Conservation (phyloP, 345 rosid genomes). For the Eucalyptus viminalis region DNA sequence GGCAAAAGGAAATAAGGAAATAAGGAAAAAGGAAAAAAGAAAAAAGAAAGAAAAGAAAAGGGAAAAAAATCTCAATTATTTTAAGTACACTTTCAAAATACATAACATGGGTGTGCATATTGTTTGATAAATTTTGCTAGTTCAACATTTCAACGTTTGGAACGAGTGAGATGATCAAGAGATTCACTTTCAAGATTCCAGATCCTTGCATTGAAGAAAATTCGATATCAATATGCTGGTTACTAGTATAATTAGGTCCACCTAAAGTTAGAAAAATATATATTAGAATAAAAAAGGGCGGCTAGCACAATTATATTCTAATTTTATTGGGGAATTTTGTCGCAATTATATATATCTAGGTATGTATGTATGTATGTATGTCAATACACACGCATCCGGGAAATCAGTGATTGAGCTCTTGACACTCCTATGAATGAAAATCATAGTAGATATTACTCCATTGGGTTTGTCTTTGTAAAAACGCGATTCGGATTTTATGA, state of each 20-base stretch:
- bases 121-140: background rate
- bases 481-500: background rate
- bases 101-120: background rate
- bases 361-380: too few relatives aligned
- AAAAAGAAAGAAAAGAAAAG: too few relatives aligned
- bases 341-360: too few relatives aligned
- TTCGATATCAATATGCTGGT: background rate
- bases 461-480: background rate
- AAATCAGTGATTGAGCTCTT: background rate
- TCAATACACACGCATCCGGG: too few relatives aligned
- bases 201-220: background rate
- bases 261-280: background rate
- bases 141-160: background rate
- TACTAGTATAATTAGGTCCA: background rate
- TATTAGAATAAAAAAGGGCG: too few relatives aligned
- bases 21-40: too few relatives aligned
- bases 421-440: background rate
- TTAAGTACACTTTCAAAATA: background rate
- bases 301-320: too few relatives aligned
- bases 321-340: background rate
- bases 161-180: background rate
- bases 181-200: background rate
- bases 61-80: too few relatives aligned
- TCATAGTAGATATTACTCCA: background rate
- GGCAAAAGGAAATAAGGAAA: background rate